These are phyloP conservation scores for Vigna trinervia DNA, from an alignment of 306 rosid genomes.

Conservation along the genomic window DNA sequence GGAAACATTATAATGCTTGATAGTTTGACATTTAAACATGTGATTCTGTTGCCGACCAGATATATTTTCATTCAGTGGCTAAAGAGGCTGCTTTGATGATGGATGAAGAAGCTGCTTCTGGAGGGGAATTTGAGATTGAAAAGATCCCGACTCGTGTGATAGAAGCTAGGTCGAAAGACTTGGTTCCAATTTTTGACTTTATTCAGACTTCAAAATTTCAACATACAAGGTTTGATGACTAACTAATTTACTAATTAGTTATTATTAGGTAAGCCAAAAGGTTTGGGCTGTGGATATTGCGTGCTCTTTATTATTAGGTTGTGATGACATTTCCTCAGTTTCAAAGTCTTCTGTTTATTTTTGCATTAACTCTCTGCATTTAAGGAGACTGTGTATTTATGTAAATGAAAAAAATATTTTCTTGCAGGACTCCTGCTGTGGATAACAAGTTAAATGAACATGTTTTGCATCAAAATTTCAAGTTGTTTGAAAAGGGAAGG, in stretches of 20 bases:
- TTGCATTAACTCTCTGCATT: not conserved
- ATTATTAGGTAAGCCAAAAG: not conserved
- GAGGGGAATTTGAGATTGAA: conserved; percentile 74
- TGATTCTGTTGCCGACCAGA: conserved; percentile 52
- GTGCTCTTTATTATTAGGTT: not conserved
- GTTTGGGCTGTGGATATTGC: not conserved
- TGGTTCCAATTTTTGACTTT: conserved; percentile 72
- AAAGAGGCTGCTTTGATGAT: conserved; percentile 48
- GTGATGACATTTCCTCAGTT: not conserved
- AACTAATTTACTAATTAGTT: conserved; percentile 9
- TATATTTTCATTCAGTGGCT: conserved; percentile 67
- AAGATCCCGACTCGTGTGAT: conserved; percentile 58
- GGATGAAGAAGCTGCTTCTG: conserved; percentile 44
- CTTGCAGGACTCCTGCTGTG: conserved; percentile 51
- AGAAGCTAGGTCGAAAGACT: conserved; percentile 71
- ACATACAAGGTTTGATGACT: conserved; percentile 55
- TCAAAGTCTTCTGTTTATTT: not conserved
- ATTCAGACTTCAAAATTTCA: conserved; percentile 52
- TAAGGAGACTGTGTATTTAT: conserved; percentile 19
- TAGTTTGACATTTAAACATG: conserved; percentile 31
- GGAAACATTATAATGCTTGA: conserved; percentile 19
- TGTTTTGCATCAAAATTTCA: conserved; percentile 47
- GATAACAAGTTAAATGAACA: conserved; percentile 48
- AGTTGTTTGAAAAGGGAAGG: conserved; percentile 50
- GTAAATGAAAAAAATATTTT: conserved; percentile 3